Conservation (phyloP, 2,329 filamentous ascomycete species). For the Hypoxylon sp. region DNA sequence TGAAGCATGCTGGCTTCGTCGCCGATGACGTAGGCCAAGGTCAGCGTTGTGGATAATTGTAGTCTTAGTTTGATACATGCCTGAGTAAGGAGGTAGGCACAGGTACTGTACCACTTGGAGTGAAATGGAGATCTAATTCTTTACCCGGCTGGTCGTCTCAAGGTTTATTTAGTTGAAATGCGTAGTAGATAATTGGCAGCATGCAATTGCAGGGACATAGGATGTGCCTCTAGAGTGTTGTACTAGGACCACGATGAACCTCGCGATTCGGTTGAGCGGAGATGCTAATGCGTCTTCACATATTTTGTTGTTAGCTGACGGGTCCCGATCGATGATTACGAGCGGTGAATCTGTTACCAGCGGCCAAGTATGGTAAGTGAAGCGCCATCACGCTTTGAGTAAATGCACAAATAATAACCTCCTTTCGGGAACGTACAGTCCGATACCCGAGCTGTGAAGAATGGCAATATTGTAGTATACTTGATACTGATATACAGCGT, state of each 20-base stretch:
- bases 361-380: neutral
- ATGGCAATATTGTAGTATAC: slow-evolving; percentile 12
- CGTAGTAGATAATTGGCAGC: neutral
- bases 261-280: slow-evolving; percentile 25
- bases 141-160: slow-evolving; percentile 1
- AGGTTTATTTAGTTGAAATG: neutral
- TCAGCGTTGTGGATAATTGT: neutral
- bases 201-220: neutral
- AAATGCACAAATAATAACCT: slow-evolving; percentile 15
- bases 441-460: slow-evolving; percentile 25
- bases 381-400: slow-evolving; percentile 2
- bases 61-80: no score
- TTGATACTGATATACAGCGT: slow-evolving; percentile 22
- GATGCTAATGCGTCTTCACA: neutral
- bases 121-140: neutral
- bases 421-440: slow-evolving; percentile 27
- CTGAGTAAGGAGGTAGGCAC: neutral
- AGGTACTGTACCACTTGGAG: neutral
- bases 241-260: slow-evolving; percentile 4
- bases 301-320: neutral
- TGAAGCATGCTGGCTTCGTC: neutral
- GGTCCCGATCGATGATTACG: neutral
- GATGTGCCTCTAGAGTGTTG: neutral
- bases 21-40: neutral
- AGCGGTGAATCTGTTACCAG: neutral